Evolutionary conservation across 257 asterid species (phyloP).

Genomic region (Leptodermis oblonga): DNA sequence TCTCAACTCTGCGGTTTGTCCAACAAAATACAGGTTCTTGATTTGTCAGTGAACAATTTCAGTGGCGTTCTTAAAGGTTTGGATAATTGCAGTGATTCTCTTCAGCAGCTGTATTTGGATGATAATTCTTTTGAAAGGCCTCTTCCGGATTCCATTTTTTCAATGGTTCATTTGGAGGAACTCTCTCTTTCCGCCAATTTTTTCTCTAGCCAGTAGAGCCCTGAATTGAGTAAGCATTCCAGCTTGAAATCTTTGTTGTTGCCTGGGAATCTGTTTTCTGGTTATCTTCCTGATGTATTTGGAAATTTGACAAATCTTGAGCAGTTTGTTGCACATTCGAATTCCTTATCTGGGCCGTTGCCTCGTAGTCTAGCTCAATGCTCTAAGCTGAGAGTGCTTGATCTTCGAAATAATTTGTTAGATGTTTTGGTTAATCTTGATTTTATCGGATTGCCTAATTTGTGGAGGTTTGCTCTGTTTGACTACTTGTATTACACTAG

Average conservation of each 20-base stretch:
- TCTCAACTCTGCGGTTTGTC: slow-evolving; percentile 42
- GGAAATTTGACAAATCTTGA: slow-evolving; percentile 61
- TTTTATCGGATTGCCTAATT: slow-evolving; percentile 51
- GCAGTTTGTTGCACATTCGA: slow-evolving; percentile 63
- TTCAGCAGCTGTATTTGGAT: slow-evolving; percentile 53
- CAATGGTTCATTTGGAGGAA: slow-evolving; percentile 52
- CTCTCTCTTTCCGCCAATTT: slow-evolving; percentile 61
- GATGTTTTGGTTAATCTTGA: slow-evolving; percentile 59
- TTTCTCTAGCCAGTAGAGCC: slow-evolving; percentile 64
- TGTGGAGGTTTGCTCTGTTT: slow-evolving; percentile 63
- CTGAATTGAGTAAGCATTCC: slow-evolving; percentile 59
- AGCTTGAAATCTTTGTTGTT: slow-evolving; percentile 52
- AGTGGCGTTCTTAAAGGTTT: slow-evolving; percentile 53
- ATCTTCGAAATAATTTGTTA: slow-evolving; percentile 72
- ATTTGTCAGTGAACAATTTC: slow-evolving; percentile 57
- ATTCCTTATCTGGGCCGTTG: slow-evolving; percentile 60
- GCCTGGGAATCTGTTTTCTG: slow-evolving; percentile 53
- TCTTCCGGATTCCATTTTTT: slow-evolving; percentile 58
- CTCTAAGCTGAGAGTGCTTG: slow-evolving; percentile 58
- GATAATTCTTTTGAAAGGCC: slow-evolving; percentile 57
- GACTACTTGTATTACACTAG: no score
- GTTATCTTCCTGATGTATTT: slow-evolving; percentile 70
- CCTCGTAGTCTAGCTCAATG: slow-evolving; percentile 63
- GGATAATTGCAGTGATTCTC: slow-evolving; percentile 44
- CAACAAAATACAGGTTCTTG: slow-evolving; percentile 39